Base-by-base conservation (phyloP, 2,329 filamentous ascomycete genomes). In the Curvularia eragrostidis region DNA sequence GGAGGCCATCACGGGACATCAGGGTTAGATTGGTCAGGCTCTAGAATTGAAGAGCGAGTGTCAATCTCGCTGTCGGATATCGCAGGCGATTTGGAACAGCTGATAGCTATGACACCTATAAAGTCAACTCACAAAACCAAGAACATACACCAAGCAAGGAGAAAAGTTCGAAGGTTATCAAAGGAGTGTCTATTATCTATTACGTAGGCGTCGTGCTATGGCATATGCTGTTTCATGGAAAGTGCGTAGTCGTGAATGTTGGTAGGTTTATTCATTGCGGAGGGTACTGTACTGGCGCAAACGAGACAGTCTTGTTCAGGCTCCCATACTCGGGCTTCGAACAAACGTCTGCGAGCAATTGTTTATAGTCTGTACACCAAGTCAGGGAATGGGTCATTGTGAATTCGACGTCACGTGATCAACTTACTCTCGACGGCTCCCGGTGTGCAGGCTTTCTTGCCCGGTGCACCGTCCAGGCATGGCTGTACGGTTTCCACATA, bases 401-500 rank as follows among this genome's bases (percentile, higher is more conserved):
- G 13, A 32, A 5, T 28, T 18, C 7, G 5, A 15, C 15, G 18
- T 32, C 28, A 47, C 10, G 18, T 32, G 12, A 43, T 12, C 15
- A 1, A 49, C 66, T 58, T 52, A 67, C 66, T 54, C 10, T 57
- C 57, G 32, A 60, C 58, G 3, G 53, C 66, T 26, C 66, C 66
- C 12, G 36, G 53, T n/a, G 66, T 61, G 53, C 65, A 69, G 1
- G 19, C n/a, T 28, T 44, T 39, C 32, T 47, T 57, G 46, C 61
- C 63, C 7, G 24, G 48, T 2, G 42, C 42, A n/a, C 61, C 58
- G 21, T 68, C 61, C 1, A 69, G 44, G 49, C 65, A 69, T 9
- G 65, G 63, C 48, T 66, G 57, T 18, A 67, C 65, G 12, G 58
- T 49, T 15, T 50, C 32, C 4, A 66, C 59, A n/a, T 67, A 67